These are phyloP conservation scores for Colletotrichum australisinense DNA, from an alignment of 2,329 filamentous ascomycete species.

Conservation along the genomic window DNA sequence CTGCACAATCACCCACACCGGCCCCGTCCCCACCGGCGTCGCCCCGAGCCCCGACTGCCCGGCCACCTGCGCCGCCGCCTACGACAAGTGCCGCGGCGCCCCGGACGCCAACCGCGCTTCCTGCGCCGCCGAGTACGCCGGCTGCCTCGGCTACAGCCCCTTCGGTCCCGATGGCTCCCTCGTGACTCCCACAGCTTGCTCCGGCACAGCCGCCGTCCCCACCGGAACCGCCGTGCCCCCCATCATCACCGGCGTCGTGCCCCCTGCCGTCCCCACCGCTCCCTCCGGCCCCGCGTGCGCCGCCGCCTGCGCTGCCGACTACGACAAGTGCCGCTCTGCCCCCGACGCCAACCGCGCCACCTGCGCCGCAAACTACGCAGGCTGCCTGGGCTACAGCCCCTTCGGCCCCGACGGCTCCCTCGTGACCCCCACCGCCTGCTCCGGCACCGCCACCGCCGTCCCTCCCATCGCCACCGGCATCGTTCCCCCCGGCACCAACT, in stretches of 20 bases:
- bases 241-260: too few species aligned
- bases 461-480: too few species aligned
- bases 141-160: background rate
- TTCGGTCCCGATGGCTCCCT: background rate
- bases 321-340: background rate
- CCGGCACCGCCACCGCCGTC: background rate
- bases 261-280: too few species aligned
- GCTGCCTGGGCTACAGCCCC: background rate
- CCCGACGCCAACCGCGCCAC: background rate
- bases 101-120: background rate
- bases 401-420: background rate
- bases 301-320: background rate
- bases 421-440: background rate
- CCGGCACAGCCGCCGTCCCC: background rate
- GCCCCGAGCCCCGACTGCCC: background rate
- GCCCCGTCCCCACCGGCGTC: background rate
- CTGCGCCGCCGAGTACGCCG: background rate
- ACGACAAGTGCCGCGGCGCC: background rate
- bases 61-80: background rate
- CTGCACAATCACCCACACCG: conserved; percentile 50
- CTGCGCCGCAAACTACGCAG: background rate
- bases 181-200: background rate
- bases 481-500: too few species aligned
- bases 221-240: too few species aligned
- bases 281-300: background rate